phyloP scores from a whole-genome alignment of 176 grass and related monocot species.

The Zizania latifolia region DNA sequence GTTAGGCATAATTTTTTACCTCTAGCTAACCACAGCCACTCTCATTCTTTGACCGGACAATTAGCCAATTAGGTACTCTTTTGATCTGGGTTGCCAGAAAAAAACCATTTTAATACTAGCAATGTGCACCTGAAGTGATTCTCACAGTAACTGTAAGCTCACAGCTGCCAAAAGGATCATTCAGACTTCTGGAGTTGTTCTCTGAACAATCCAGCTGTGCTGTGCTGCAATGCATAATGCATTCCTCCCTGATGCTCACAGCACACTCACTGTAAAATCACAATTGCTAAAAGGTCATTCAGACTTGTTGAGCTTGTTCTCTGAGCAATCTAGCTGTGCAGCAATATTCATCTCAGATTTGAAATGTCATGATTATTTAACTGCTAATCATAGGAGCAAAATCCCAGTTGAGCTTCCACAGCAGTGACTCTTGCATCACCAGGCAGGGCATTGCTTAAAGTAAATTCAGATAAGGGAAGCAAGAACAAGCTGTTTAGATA shows the following conservation, averaged over 20 bases:
- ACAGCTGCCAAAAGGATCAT: background rate
- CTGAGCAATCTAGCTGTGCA: slow-evolving; percentile 26
- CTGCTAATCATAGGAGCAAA: background rate
- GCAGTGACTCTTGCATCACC: slow-evolving; percentile 11
- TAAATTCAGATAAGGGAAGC: slow-evolving; percentile 14
- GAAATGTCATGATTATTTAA: slow-evolving; percentile 24
- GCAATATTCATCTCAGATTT: slow-evolving; percentile 5
- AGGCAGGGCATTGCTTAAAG: slow-evolving; percentile 11
- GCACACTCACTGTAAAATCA: background rate
- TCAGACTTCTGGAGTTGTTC: background rate
- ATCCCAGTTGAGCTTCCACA: slow-evolving; percentile 17
- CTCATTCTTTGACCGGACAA: slow-evolving; percentile 18
- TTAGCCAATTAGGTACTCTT: too few relatives aligned
- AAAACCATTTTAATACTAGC: background rate
- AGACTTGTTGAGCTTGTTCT: background rate
- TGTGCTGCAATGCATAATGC: too few relatives aligned
- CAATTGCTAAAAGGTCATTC: background rate
- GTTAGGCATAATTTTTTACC: background rate
- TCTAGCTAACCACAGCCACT: background rate
- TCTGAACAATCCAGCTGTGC: slow-evolving; percentile 21
- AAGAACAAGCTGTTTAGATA: slow-evolving; percentile 15
- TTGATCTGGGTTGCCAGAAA: background rate
- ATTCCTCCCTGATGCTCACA: background rate
- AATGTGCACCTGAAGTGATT: background rate
- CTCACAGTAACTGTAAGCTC: background rate